Conservation (phyloP, 2,329 filamentous ascomycete species). For the Ascochyta rabiei region DNA sequence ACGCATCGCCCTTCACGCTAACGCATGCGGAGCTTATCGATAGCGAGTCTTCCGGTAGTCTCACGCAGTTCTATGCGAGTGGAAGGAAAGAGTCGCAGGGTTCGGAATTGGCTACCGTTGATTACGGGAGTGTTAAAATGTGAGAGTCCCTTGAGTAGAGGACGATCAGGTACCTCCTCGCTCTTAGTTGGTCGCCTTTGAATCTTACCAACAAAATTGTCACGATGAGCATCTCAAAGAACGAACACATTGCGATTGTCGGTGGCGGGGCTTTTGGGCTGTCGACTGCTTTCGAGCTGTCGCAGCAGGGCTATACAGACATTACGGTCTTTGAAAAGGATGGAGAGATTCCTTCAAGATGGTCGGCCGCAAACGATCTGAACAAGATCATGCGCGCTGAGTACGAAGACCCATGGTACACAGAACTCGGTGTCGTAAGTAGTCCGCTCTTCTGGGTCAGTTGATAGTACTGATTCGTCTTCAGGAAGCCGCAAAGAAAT, state of each 20-base stretch:
- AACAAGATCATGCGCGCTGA: slow-evolving; percentile 68
- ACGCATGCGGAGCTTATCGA: slow-evolving; percentile 10
- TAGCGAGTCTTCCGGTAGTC: slow-evolving; percentile 8
- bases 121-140: slow-evolving; percentile 1
- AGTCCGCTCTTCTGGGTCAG: neutral
- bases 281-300: slow-evolving; percentile 39
- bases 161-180: neutral
- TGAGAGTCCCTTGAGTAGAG: neutral
- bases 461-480: neutral
- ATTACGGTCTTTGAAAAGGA: slow-evolving; percentile 42
- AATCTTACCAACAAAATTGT: neutral
- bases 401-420: slow-evolving; percentile 64
- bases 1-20: slow-evolving; percentile 7
- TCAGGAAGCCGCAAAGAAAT: slow-evolving; percentile 59
- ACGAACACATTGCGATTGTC: slow-evolving; percentile 35
- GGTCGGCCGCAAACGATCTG: slow-evolving; percentile 64
- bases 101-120: slow-evolving; percentile 6
- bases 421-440: slow-evolving; percentile 58
- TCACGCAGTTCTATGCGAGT: neutral
- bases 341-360: slow-evolving; percentile 54
- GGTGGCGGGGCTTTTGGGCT: slow-evolving; percentile 41
- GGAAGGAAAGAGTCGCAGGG: neutral
- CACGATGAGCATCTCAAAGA: slow-evolving; percentile 29
- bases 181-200: neutral
- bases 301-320: slow-evolving; percentile 36